Conservation (phyloP, 768 basidiomycete genomes). For the Vishniacozyma victoriae region DNA sequence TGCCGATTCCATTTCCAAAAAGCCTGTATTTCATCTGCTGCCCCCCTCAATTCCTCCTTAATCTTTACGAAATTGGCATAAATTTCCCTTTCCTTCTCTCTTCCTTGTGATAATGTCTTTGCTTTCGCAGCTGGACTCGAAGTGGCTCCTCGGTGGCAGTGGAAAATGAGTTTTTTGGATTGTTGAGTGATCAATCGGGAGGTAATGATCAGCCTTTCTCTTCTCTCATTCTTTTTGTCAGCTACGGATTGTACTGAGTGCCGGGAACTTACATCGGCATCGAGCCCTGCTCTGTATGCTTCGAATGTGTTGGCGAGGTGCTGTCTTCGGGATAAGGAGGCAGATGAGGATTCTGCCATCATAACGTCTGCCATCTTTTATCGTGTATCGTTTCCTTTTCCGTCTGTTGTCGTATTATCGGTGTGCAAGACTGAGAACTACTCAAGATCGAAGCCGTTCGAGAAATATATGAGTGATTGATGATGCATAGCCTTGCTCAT, state of each 20-base stretch:
- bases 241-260: not conserved
- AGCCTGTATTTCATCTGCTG: slow-evolving; percentile 4
- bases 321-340: slow-evolving; percentile 19
- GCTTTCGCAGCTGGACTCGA: slow-evolving; percentile 21
- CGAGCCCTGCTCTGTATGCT: slow-evolving; percentile 30
- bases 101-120: slow-evolving; percentile 42
- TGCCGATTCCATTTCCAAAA: slow-evolving; percentile 41
- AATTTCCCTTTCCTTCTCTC: slow-evolving; percentile 63
- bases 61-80: slow-evolving; percentile 61
- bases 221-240: slow-evolving; percentile 63
- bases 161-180: slow-evolving; percentile 90
- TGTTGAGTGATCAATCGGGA: slow-evolving; percentile 77
- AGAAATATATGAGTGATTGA: not conserved
- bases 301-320: slow-evolving; percentile 36
- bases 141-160: slow-evolving; percentile 66
- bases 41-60: slow-evolving; percentile 42
- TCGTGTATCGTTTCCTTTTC: not conserved
- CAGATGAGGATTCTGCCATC: slow-evolving; percentile 27
- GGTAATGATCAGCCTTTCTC: slow-evolving; percentile 88
- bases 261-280: slow-evolving; percentile 27
- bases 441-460: not conserved
- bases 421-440: not conserved
- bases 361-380: slow-evolving; percentile 22
- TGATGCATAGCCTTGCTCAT: not conserved
- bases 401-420: not conserved